These are phyloP conservation scores for Saccharum hybrid DNA, from an alignment of 202 grass and related monocot species.

Conservation along the genomic window DNA sequence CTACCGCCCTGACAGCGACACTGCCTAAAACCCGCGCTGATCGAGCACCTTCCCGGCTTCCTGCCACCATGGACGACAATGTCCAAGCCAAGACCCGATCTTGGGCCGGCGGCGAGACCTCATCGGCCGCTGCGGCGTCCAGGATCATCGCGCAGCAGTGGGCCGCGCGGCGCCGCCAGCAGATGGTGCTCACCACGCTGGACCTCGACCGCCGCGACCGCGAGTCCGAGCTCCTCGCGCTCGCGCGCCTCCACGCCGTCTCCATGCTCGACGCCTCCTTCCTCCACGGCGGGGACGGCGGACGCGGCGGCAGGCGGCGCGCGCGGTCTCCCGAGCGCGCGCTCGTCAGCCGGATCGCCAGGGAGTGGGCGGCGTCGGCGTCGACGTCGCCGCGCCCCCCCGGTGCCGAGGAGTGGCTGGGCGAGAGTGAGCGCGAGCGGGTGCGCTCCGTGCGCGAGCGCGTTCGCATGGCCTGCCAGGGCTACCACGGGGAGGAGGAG, in stretches of 20 bases:
- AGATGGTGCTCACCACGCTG: slow-evolving; percentile 75
- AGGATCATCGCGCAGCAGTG: slow-evolving; percentile 69
- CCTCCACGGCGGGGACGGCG: slow-evolving; percentile 36
- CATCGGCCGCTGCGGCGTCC: slow-evolving; percentile 26
- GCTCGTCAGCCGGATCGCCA: slow-evolving; percentile 75
- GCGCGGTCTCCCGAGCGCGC: slow-evolving; percentile 73
- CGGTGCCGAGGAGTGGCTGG: slow-evolving; percentile 64
- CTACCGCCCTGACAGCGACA: not conserved
- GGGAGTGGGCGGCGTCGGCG: slow-evolving; percentile 52
- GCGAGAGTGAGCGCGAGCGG: slow-evolving; percentile 79
- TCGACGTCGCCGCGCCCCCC: not conserved
- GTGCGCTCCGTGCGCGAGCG: slow-evolving; percentile 78
- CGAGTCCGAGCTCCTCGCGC: slow-evolving; percentile 84
- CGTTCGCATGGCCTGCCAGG: slow-evolving; percentile 64
- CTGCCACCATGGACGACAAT: slow-evolving; percentile 37
- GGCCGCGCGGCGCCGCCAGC: slow-evolving; percentile 62
- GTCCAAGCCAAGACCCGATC: slow-evolving; percentile 28
- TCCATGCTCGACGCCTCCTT: slow-evolving; percentile 89
- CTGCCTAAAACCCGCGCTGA: not conserved
- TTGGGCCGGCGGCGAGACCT: too few species aligned
- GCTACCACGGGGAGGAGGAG: slow-evolving; percentile 12
- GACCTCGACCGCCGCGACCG: slow-evolving; percentile 76
- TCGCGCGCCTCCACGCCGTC: slow-evolving; percentile 89
- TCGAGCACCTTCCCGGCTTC: too few species aligned
- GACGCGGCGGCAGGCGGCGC: slow-evolving; percentile 22